A percentile compares a stretch with the other conserved stretches of the same genome.
phyloP scores from a whole-genome alignment of 164 flowering plant genomes.

The Vitis labrusca region DNA sequence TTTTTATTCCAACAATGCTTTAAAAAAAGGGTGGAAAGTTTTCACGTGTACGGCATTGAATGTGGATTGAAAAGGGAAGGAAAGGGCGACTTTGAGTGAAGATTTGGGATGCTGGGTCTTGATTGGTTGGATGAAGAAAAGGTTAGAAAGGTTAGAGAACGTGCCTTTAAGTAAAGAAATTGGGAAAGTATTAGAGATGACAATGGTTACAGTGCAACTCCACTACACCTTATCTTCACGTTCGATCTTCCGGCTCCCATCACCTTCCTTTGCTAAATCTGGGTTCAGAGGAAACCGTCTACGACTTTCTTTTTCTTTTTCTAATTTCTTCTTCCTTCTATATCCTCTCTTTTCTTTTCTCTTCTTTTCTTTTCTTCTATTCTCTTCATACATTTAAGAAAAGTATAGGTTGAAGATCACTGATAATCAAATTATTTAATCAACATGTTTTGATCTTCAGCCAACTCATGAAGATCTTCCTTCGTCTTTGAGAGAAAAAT shows the following conservation, averaged over 20 bases:
- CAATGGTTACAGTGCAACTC: background rate
- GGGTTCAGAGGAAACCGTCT: background rate
- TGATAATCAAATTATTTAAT: too few relatives aligned
- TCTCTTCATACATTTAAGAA: too few relatives aligned
- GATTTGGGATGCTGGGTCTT: slow-evolving; percentile 2
- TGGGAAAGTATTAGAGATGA: background rate
- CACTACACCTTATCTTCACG: background rate
- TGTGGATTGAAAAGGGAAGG: background rate
- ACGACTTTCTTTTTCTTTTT: too few relatives aligned
- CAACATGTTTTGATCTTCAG: too few relatives aligned
- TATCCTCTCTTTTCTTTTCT: too few relatives aligned
- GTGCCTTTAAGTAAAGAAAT: background rate
- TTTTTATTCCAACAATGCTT: slow-evolving; percentile 1
- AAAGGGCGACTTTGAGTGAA: slow-evolving; percentile 6
- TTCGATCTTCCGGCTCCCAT: too few relatives aligned
- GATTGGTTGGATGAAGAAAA: slow-evolving; percentile 3
- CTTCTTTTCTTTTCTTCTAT: too few relatives aligned
- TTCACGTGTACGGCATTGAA: background rate
- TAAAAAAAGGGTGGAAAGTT: slow-evolving; percentile 7
- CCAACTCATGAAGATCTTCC: too few relatives aligned
- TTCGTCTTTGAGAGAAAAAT: too few relatives aligned
- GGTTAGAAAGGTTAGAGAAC: background rate
- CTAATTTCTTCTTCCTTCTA: too few relatives aligned
- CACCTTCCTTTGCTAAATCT: background rate
- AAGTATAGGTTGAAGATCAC: too few relatives aligned